Base-by-base conservation (phyloP, 2,329 filamentous ascomycete species). In the Neoarthrinium moseri region DNA sequence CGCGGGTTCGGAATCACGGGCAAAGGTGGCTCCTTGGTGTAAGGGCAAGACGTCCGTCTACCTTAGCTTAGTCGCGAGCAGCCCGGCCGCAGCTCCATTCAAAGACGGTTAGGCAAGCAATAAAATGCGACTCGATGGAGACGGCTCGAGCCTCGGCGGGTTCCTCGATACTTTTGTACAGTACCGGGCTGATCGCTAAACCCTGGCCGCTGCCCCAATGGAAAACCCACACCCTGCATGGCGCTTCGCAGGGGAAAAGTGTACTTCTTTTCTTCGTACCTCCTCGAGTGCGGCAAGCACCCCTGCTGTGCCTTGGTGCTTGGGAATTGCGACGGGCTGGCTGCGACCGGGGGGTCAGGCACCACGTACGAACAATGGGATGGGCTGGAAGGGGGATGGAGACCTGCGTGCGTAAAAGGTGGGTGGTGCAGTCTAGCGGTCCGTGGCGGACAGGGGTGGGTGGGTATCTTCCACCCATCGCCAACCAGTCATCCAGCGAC, bases 141-240 rank as follows among this genome's bases (percentile, higher is more conserved):
- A 43, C 41, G 29, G 22, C 23, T 38, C 33, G 45, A 47, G 29
- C 52, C 56, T 56, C 54, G 55, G 52, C 52, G 55, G 56, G 51
- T 58, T 56, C 43, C 51, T 57, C 49, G 51, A 61, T 58, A 58
- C 51, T 57, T 56, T 58, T 55, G 58, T 57, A 61, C 54, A 51
- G 57, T 56, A 59, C 53, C 50, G 44, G 51, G 54, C 50, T 45
- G 56, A 61, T 60, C 59, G 54, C 52, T 52, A 47, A 52, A 56
- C 52, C 60, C 57, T 58, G 51, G 55, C 51, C 52, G 47, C 47
- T 55, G 51, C 49, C 40, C 58, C 57, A 56, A 57, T 60, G 51
- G n/a, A n/a, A n/a, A n/a, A 29, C 23, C 21, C n/a, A 15, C 7
- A 34, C 37, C 37, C 37, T 40, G 37, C 56, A 59, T 60, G 58